Evolutionary conservation across 1,284 basidiomycete genomes (phyloP).

Genomic region (Ustilago hordei): DNA sequence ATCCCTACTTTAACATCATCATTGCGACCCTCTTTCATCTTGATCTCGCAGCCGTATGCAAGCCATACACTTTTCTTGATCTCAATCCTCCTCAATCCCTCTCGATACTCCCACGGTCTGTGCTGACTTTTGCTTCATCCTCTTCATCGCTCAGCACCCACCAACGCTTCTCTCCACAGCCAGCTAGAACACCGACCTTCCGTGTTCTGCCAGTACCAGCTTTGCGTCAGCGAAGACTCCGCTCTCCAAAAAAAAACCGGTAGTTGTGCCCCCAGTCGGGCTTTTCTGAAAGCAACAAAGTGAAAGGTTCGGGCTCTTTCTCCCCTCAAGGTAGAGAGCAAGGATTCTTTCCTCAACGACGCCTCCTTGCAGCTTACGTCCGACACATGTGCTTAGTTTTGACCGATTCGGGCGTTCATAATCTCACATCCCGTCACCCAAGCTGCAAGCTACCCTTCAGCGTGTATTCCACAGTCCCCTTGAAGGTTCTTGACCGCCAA

Average conservation of each 20-base stretch:
- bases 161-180: not conserved
- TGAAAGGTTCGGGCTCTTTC: not conserved
- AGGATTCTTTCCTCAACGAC: not conserved
- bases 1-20: not conserved
- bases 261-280: not conserved
- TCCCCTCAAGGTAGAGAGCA: too few relatives aligned
- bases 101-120: not conserved
- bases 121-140: not conserved
- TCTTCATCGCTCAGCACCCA: not conserved
- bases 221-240: not conserved
- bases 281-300: not conserved
- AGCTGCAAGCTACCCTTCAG: not conserved
- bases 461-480: not conserved
- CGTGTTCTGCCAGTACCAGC: not conserved
- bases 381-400: not conserved
- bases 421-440: not conserved
- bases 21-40: slow-evolving; percentile 7
- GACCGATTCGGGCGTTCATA: not conserved
- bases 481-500: not conserved
- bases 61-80: not conserved
- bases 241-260: not conserved
- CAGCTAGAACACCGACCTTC: not conserved
- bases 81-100: not conserved
- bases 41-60: not conserved
- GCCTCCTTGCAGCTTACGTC: not conserved